Base-by-base conservation (phyloP, 768 basidiomycete genomes). In the Coprinopsis strossmayeri region DNA sequence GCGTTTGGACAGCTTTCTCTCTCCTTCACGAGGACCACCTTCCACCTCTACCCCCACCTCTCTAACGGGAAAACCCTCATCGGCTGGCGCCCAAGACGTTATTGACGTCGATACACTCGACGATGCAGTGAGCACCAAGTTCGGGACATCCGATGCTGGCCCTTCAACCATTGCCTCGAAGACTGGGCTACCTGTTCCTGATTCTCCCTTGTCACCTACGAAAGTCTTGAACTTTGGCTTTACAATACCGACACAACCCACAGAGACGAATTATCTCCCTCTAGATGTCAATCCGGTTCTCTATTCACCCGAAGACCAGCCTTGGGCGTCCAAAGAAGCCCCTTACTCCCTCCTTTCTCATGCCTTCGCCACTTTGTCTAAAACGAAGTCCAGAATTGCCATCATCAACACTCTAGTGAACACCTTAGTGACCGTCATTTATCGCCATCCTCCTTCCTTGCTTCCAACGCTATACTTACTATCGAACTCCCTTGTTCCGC, bases 391-490 rank as follows among this genome's bases (percentile, higher is more conserved):
- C 18, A 79, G 89, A 23, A 85, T 81, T 44, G 60, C 69, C 27
- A 90, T 91, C 47, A 61, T 81, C 51, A 80, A 84, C 57, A 75
- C 73, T 15, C 64, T 90, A 48, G 84, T 83, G 30, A 95, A 94
- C 57, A 73, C 84, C 24, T 64, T 95, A 7, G 82, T 86, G 24
- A 73, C 78, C 18, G 73, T 95, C 45, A 72, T 82, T 52, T 61
- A 68, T 32, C 76, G 81, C 55, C 79, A 91, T 57, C 78, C 87
- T 0, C 47, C 71, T 18, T 85, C 88, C 34, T 74, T 95, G 37
- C 67, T 86, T 39, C 76, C 87, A n/a, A 74, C 87, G 28, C 66
- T 91, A 5, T 92, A 91, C 61, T 77, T 92, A 18, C 69, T 92
- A 26, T 90, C 90, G 11, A 93, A 91, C 61, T 78, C 86, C 18